These are phyloP conservation scores for Eucalyptus cladocalyx DNA, from an alignment of 345 rosid species.

Conservation along the genomic window DNA sequence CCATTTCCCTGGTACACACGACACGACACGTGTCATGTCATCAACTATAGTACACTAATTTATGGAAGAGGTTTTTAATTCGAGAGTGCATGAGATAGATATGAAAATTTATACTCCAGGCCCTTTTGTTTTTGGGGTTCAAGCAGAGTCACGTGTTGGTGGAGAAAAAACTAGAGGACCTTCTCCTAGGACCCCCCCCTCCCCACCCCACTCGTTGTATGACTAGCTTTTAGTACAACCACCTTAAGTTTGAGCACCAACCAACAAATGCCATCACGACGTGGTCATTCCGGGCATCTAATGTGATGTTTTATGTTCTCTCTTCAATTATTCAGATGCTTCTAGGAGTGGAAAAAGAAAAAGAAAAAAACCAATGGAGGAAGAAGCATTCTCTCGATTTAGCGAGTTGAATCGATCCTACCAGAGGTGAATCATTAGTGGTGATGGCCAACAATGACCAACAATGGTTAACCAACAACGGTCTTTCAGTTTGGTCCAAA, in stretches of 20 bases:
- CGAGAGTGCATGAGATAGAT: neutral
- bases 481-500: neutral
- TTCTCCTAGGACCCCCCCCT: neutral
- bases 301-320: neutral
- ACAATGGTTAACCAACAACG: neutral
- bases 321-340: neutral
- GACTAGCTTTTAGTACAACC: neutral
- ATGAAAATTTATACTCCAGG: neutral
- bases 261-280: conserved; percentile 2
- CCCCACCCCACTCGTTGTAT: neutral
- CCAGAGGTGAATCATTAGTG: too few relatives aligned
- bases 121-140: neutral
- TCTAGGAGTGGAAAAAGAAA: neutral
- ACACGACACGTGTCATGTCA: conserved; percentile 53
- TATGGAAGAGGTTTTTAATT: neutral
- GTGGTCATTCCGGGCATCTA: neutral
- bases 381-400: neutral
- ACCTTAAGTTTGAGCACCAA: conserved; percentile 4
- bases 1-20: conserved; percentile 23
- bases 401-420: neutral
- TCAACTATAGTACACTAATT: neutral
- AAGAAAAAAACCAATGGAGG: neutral
- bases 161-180: neutral
- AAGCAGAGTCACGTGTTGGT: conserved; percentile 22
- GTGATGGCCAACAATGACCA: neutral